Base-by-base conservation (phyloP, 2,329 filamentous ascomycete genomes). In the Trichoderma sp. region DNA sequence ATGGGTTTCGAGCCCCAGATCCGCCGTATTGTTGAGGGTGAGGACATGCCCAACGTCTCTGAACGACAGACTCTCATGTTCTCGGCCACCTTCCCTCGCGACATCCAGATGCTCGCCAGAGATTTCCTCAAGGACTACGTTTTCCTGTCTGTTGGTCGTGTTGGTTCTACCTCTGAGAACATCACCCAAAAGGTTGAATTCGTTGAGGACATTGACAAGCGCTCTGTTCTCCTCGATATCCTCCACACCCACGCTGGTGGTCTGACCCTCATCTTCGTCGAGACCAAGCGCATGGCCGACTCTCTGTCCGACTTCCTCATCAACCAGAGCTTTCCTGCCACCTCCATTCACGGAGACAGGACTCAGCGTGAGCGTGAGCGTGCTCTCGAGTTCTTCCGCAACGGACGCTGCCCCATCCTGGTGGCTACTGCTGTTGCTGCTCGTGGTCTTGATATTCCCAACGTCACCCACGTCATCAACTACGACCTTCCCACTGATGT, bases 1-100 rank as follows among this genome's bases (percentile, higher is more conserved):
- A 99, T 99, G 97, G 97, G 97, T 97, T 99, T 99, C 90, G 97
- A 99, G 89, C 97, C 97, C 82, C 97, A 99, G 88, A 99, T 99
- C 84, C 95, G 97, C 83, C 94, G 96, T 82, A 98, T 99, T 82
- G 97, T 99, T 63, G 96, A 98, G 87, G 95, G 95, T 77, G 97
- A 98, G 87, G 97, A 99, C 82, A 99, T 99, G 97, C 97, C 97
- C 75, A 85, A 86, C 71, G 94, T 96, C 77, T 88, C 92, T 79
- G 88, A 90, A 81, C 95, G 97, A 83, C 97, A 99, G 87, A 99
- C 97, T 74, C 96, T 99, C 89, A 99, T 99, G 97, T 99, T 99
- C 86, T 99, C 97, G 56, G 97, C 97, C 85, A 99, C 97, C 77
- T 99, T 99, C 91, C 97, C 97, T 77, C 95, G 96, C 81, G 97